Conservation (phyloP, 2,329 filamentous ascomycete species). For the Apiospora sp. region DNA sequence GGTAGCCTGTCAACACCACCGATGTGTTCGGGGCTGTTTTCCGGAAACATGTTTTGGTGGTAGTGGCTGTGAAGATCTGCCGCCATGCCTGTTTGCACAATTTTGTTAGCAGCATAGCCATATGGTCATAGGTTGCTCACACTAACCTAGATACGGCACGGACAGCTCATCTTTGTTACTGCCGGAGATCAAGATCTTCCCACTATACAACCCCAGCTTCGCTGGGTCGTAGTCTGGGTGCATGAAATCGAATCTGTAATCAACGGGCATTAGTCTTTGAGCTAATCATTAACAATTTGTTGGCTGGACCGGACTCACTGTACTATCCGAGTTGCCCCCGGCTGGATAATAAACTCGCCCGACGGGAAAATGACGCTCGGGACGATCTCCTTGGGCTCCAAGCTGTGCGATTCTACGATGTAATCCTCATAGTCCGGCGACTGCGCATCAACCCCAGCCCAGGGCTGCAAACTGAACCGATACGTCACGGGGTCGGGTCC, state of each 20-base stretch:
- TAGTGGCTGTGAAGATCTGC: conserved; percentile 31
- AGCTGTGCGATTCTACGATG: conserved; percentile 33
- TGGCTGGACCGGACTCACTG: conserved; percentile 25
- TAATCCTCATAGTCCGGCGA: conserved; percentile 5
- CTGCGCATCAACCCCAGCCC: conserved; percentile 45
- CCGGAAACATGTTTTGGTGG: conserved; percentile 16
- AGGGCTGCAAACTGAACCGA: conserved; percentile 37
- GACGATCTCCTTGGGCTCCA: conserved; percentile 29
- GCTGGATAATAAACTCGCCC: conserved; percentile 32
- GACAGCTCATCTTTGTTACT: conserved; percentile 40
- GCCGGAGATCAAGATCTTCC: conserved; percentile 40
- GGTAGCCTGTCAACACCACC: conserved; percentile 15
- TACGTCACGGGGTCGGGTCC: conserved; percentile 44
- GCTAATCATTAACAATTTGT: conserved; percentile 28
- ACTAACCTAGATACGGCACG: conserved; percentile 41
- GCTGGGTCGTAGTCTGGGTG: conserved; percentile 35
- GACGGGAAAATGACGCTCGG: conserved; percentile 31
- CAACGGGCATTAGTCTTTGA: background rate
- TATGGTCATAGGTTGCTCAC: background rate
- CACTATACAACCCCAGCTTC: conserved; percentile 42
- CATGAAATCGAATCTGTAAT: conserved; percentile 37
- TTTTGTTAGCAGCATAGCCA: background rate
- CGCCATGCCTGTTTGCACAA: conserved; percentile 28
- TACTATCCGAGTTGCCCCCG: conserved; percentile 34
- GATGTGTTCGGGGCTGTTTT: background rate